These are phyloP conservation scores for Oryza coarctata DNA, from an alignment of 176 grass and related monocot genomes.

Conservation along the genomic window DNA sequence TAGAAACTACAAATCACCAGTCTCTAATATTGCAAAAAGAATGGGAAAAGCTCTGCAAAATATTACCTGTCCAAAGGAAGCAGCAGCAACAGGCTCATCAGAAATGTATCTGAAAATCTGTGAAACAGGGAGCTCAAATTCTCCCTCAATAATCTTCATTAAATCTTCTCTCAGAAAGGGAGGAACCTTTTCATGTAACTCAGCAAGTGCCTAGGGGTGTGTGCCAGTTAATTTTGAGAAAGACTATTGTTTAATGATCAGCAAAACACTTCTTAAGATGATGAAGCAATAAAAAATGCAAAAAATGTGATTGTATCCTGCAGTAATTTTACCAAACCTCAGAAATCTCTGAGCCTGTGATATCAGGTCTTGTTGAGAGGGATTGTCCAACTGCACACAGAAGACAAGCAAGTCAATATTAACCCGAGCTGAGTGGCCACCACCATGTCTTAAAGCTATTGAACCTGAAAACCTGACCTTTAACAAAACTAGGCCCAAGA, in stretches of 20 bases:
- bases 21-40: not conserved
- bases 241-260: not conserved
- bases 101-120: conserved; percentile 76
- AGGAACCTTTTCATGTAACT: conserved; percentile 91
- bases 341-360: conserved; percentile 91
- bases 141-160: conserved; percentile 75
- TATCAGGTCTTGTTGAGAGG: conserved; percentile 90
- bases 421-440: not conserved
- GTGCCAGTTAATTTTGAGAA: conserved; percentile 26
- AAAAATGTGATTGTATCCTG: not conserved
- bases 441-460: conserved; percentile 5
- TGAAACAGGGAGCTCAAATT: conserved; percentile 62
- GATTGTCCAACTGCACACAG: conserved; percentile 81
- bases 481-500: conserved; percentile 96
- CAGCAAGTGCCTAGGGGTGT: conserved; percentile 60
- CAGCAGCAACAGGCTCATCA: conserved; percentile 74
- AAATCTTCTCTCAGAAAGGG: conserved; percentile 71
- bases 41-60: not conserved
- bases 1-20: not conserved
- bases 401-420: conserved; percentile 43
- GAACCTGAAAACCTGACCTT: conserved; percentile 59
- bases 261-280: conserved; percentile 8
- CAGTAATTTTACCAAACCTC: conserved; percentile 75
- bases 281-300: conserved; percentile 1
- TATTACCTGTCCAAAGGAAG: conserved; percentile 91